These are phyloP conservation scores for Salvia hispanica DNA, from an alignment of 257 asterid genomes.

Conservation along the genomic window DNA sequence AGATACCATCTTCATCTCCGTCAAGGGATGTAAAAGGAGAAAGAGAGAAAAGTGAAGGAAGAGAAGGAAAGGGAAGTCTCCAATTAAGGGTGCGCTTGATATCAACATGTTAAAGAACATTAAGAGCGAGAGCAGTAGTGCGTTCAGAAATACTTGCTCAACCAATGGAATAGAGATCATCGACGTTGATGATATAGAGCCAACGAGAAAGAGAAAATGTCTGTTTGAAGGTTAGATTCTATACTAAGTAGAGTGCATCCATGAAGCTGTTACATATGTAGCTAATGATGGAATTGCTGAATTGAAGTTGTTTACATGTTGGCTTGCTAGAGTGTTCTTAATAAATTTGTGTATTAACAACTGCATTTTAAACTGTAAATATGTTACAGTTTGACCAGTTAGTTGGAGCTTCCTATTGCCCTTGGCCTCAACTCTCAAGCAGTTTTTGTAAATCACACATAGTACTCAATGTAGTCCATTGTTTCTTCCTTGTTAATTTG, in stretches of 20 bases:
- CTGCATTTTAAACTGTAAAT: neutral
- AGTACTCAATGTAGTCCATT: neutral
- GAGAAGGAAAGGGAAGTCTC: conserved; percentile 36
- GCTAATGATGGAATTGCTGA: neutral
- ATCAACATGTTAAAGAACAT: conserved; percentile 51
- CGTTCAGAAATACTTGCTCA: conserved; percentile 16
- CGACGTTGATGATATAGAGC: conserved; percentile 23
- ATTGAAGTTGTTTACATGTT: conserved; percentile 1
- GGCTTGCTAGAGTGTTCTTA: conserved; percentile 8
- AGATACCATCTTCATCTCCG: conserved; percentile 34
- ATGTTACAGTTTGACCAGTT: neutral
- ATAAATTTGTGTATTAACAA: neutral
- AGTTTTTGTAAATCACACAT: neutral
- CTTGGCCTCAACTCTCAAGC: neutral
- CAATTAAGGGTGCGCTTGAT: conserved; percentile 51
- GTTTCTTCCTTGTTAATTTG: neutral
- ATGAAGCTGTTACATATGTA: neutral
- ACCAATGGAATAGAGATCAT: conserved; percentile 26
- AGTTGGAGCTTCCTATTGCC: neutral
- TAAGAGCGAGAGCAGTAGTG: conserved; percentile 28
- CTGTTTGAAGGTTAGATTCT: conserved; percentile 44
- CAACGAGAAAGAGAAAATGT: conserved; percentile 48
- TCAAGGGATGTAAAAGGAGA: conserved; percentile 33
- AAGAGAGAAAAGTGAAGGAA: conserved; percentile 29
- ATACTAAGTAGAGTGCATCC: neutral